Evolutionary conservation across 768 basidiomycete species (phyloP), one percentile per base, ranked within the genome.

Genomic region (Lactifluus echinatus): DNA sequence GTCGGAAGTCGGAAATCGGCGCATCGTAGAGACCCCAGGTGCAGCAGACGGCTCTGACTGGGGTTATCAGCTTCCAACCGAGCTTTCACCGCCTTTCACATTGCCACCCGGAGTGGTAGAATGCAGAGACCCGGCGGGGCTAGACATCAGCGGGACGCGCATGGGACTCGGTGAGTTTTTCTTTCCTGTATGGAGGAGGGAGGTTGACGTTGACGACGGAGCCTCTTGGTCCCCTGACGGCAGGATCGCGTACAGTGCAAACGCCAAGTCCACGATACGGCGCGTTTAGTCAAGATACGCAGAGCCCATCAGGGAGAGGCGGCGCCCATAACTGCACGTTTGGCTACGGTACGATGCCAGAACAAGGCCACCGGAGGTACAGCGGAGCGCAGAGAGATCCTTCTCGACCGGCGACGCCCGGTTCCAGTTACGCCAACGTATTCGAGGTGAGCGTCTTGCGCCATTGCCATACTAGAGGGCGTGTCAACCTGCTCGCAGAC

Each of bases 371-470:
- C 43, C 59, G 59, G 59, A 51, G 61, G 55, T 63, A 63, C 55
- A 47, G 57, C 43, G 57, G 57, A 37, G 43, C 40, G 23, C 50
- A 59, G 40, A 59, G 58, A 24, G 58, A 60, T n/a, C 53, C 55
- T 39, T 57, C 60, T 45, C 59, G 60, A 12, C 47, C 62, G 56
- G 43, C 59, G 36, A 63, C 59, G 2, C 52, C 61, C 54, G 59
- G 51, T 17, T 29, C 55, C 33, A 50, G 60, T 19, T 63, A 61
- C 40, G 44, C 59, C 8, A 53, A 50, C 28, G 56, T 54, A 12
- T 63, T 61, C 34, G 62, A 63, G 62, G 62, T 63, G 60, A 49
- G 62, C 51, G 31, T 50, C 40, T 53, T 46, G 33, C 8, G 21
- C 33, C 46, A 40, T 40, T 48, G 43, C 40, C 51, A 28, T 37